These are phyloP conservation scores for Hypoxylon sp. DNA, from an alignment of 2,329 filamentous ascomycete genomes.

Conservation along the genomic window DNA sequence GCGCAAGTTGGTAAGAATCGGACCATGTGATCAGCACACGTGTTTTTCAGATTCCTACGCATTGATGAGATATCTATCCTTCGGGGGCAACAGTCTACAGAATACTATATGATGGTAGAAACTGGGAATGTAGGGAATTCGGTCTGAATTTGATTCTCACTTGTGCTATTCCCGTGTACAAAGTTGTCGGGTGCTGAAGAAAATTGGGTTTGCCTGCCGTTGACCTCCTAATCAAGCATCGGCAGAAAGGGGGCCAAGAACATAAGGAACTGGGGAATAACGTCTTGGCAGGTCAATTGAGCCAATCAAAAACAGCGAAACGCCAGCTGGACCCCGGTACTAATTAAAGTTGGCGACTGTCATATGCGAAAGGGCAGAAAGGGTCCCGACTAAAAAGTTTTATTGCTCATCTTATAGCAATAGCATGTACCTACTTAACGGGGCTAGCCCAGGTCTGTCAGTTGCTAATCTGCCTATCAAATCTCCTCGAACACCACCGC, in stretches of 20 bases:
- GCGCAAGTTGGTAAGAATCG: not conserved
- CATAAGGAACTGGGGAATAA: not conserved
- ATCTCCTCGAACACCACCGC: constrained; percentile 20
- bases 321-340: constrained; percentile 4
- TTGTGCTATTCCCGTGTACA: not conserved
- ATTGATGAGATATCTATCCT: not conserved
- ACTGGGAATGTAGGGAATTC: too few species aligned
- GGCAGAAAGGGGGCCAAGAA: constrained; percentile 2
- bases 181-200: constrained; percentile 1
- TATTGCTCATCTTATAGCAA: constrained; percentile 20
- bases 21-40: not conserved
- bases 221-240: not conserved
- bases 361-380: constrained; percentile 24
- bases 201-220: not conserved
- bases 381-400: constrained; percentile 34
- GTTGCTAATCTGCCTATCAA: constrained; percentile 28
- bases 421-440: constrained; percentile 23
- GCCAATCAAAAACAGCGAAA: constrained; percentile 25
- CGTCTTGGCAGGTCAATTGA: constrained; percentile 9
- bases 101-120: not conserved
- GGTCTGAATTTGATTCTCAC: not conserved
- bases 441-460: constrained; percentile 8
- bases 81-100: not conserved
- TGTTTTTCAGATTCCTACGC: not conserved
- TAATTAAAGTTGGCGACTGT: constrained; percentile 38